Percentiles rank a stretch among this genome's conserved stretches.
Evolutionary conservation across 176 grass and related monocot genomes (phyloP).

Genomic region (Oryza glaberrima): DNA sequence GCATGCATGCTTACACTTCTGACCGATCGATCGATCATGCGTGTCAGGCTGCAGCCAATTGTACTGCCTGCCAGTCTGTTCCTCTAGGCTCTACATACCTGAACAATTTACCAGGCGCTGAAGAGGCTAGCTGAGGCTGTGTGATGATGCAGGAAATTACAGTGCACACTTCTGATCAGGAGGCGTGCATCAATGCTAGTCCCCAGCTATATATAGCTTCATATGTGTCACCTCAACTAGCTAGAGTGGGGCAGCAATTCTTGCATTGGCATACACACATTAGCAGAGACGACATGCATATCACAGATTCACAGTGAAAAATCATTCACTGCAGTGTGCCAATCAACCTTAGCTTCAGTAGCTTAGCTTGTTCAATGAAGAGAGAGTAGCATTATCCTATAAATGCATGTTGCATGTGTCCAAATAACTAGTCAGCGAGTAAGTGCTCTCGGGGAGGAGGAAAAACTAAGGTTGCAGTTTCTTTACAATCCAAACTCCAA

Average conservation of each 20-base stretch:
- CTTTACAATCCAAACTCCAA: not conserved
- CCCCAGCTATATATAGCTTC: not conserved
- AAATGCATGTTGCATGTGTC: not conserved
- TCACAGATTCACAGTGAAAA: not conserved
- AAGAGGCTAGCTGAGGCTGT: not conserved
- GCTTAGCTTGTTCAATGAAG: not conserved
- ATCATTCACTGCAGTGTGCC: conserved; percentile 1
- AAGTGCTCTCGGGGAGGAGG: not conserved
- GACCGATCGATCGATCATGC: not conserved
- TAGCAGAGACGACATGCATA: not conserved
- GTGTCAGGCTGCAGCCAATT: conserved; percentile 18
- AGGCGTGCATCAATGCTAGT: not conserved
- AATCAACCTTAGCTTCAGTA: not conserved
- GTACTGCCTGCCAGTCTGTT: conserved; percentile 30
- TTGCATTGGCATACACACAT: conserved; percentile 34
- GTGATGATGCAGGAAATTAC: not conserved
- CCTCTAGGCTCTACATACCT: conserved; percentile 43
- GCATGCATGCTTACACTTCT: conserved; percentile 20
- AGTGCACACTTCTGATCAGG: not conserved
- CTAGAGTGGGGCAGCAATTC: conserved; percentile 28
- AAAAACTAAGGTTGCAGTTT: not conserved
- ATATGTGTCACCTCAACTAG: not conserved
- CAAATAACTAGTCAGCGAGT: not conserved
- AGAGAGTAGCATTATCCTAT: not conserved
- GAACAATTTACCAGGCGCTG: conserved; percentile 10